Evolutionary conservation across 202 grass and related monocot genomes (phyloP).

Genomic region (Schoenoplectus tabernaemontani): DNA sequence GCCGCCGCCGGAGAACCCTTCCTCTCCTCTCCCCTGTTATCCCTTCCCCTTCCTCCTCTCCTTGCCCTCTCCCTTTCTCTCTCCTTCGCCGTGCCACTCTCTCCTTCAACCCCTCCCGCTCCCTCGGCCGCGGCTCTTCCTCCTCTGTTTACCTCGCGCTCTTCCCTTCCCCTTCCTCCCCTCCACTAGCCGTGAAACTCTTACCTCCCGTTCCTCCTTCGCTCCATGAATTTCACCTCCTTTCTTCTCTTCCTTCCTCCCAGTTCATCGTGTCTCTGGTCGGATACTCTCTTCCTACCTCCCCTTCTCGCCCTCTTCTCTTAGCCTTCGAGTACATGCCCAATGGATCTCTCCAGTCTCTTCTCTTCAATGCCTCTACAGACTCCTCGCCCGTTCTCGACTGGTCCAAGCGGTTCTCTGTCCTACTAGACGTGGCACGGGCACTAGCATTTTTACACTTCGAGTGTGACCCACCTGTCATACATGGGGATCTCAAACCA

Average conservation of each 20-base stretch:
- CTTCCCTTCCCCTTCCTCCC: conserved; percentile 28
- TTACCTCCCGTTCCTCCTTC: conserved; percentile 26
- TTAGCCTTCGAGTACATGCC: conserved; percentile 82
- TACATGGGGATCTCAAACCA: conserved; percentile 89
- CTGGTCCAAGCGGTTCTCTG: conserved; percentile 46
- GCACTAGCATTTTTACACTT: conserved; percentile 67
- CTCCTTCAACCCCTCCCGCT: conserved; percentile 57
- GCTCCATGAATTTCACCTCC: conserved; percentile 62
- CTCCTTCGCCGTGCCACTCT: conserved; percentile 51
- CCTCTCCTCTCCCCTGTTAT: conserved; percentile 4
- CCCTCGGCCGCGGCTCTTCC: conserved; percentile 74
- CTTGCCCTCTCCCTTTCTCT: conserved; percentile 39
- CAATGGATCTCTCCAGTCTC: conserved; percentile 59
- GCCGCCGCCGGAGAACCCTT: not conserved
- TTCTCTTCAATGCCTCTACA: conserved; percentile 34
- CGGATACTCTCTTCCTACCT: conserved; percentile 39
- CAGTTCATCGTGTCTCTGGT: conserved; percentile 52
- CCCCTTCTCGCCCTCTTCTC: conserved; percentile 27
- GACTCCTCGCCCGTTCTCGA: not conserved
- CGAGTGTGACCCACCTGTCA: conserved; percentile 58
- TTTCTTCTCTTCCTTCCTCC: conserved; percentile 50
- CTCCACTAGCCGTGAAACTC: conserved; percentile 45
- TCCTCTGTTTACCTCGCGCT: conserved; percentile 71
- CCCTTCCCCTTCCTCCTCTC: conserved; percentile 15
- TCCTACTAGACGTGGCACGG: conserved; percentile 62